These are phyloP conservation scores for Apocynum venetum DNA, from an alignment of 257 asterid genomes.

Conservation along the genomic window DNA sequence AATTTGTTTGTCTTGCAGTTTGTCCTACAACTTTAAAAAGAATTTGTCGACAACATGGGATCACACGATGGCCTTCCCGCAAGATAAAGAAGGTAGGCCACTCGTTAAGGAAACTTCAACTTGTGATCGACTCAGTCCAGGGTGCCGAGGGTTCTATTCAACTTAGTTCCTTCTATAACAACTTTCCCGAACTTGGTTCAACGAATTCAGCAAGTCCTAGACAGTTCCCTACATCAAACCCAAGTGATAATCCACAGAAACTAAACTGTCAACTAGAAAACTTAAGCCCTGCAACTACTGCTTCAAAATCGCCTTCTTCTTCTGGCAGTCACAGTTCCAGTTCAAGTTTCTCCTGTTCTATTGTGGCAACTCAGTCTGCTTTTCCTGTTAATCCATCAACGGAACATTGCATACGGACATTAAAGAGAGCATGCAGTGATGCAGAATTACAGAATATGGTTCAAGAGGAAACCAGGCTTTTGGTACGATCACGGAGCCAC, in stretches of 20 bases:
- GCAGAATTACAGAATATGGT: conserved; percentile 42
- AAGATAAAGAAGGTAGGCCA: conserved; percentile 88
- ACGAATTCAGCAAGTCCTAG: conserved; percentile 39
- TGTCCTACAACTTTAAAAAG: conserved; percentile 89
- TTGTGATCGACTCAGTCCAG: conserved; percentile 78
- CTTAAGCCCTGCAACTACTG: conserved; percentile 38
- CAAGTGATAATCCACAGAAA: conserved; percentile 20
- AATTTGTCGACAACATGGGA: conserved; percentile 87
- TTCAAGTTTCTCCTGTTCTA: conserved; percentile 52
- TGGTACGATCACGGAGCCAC: conserved; percentile 56
- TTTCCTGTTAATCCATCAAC: conserved; percentile 30
- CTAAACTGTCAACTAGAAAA: conserved; percentile 31
- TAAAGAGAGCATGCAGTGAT: conserved; percentile 44
- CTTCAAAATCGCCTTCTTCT: conserved; percentile 46
- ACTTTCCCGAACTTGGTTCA: conserved; percentile 66
- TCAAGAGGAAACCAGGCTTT: conserved; percentile 50
- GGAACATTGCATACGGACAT: conserved; percentile 32
- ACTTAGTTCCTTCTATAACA: conserved; percentile 69
- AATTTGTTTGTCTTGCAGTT: conserved; percentile 40
- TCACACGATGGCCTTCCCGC: conserved; percentile 79
- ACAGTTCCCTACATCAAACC: conserved; percentile 21
- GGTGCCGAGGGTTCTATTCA: conserved; percentile 73
- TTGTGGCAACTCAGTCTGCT: conserved; percentile 47
- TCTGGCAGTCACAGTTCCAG: conserved; percentile 72
- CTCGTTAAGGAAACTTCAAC: conserved; percentile 75